Base-by-base conservation (phyloP, 495 filamentous ascomycete genomes). In the Amphirosellinia nigrospora region DNA sequence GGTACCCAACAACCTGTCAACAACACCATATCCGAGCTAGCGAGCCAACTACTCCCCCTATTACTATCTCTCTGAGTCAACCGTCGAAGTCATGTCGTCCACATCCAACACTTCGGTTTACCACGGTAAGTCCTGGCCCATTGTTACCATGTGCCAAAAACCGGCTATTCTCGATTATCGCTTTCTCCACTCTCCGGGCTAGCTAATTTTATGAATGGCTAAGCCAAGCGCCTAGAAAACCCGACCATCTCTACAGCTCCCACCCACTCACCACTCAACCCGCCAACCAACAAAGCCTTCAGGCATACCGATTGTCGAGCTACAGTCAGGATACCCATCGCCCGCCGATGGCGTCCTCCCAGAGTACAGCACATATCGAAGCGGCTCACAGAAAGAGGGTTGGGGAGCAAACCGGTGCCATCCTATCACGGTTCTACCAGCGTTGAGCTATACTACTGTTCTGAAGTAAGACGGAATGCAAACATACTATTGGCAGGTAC, bases 211-310 rank as follows among this genome's bases (percentile, higher is more conserved):
- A 23, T 43, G 19, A 10, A 34, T n/a, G 62, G 66, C 13, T 56
- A 69, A 69, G 66, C 13, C 66, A 69, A 21, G 6, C 30, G 11
- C 23, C 66, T 8, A 21, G 16, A 21, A 60, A 52, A 6, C 45
- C 66, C 13, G 56, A 46, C 9, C 66, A 69, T 26, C 32, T 28
- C 43, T 61, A 69, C 43, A 62, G 30, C 43, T 60, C 66, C 21
- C 55, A 69, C 30, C 66, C 66, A 32, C 66, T 56, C 8, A 61
- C 66, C 43, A 48, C 55, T 23, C 66, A 69, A n/a, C 0, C 30
- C 11, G 23, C 30, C 56, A 43, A 62, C 43, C 41, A 60, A n/a
- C 53, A 43, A 34, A 38, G 43, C n/a, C 56, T 69, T 38, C 55
- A 52, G 43, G 26, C 39, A 41, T 60, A 58, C 23, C 55, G 66